Evolutionary conservation across 768 basidiomycete genomes (phyloP), one percentile per base, ranked within the genome.

Genomic region (Macrolepiota dolichaula): DNA sequence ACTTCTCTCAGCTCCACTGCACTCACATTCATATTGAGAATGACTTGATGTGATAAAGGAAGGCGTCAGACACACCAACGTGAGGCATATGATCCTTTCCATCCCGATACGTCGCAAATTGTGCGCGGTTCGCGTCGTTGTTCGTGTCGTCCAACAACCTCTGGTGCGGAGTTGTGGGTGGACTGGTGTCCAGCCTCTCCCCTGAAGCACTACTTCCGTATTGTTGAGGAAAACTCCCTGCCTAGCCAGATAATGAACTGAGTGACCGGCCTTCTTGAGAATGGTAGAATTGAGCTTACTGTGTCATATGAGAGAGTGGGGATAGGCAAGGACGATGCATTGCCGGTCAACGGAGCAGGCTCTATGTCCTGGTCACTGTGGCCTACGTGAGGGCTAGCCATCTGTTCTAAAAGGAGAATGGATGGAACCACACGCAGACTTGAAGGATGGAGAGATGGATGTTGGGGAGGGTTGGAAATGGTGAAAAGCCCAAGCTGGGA

Each of bases 21-120:
- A 49, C 13, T 12, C 12, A 57, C 13, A 46, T 46, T 19, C n/a
- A 55, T 19, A 46, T 46, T 19, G 11, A 55, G 37, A 37, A 9
- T 17, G 15, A 24, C 12, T 10, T 6, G 0, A 13, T 5, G 29
- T 22, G 42, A 19, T 9, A 17, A 58, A 38, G 55, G n/a, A 29
- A 13, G 24, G 57, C 19, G 38, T 24, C 22, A 3, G 17, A 47
- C 27, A 15, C n/a, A 59, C 42, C 55, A 35, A 44, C 6, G 24
- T 38, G 24, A 27, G 12, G 13, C 29, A 15, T 4, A 32, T 32
- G 32, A 40, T 51, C 40, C 42, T 67, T 62, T 22, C 58, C 58
- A 65, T 57, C 59, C 11, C 24, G 40, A 54, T 70, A 70, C 27
- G 68, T 63, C 36, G 68, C 71, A 35, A 67, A 70, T 54, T 70